phyloP scores from a whole-genome alignment of 2,329 filamentous ascomycete genomes.

The Aspergillus novofumigatus region DNA sequence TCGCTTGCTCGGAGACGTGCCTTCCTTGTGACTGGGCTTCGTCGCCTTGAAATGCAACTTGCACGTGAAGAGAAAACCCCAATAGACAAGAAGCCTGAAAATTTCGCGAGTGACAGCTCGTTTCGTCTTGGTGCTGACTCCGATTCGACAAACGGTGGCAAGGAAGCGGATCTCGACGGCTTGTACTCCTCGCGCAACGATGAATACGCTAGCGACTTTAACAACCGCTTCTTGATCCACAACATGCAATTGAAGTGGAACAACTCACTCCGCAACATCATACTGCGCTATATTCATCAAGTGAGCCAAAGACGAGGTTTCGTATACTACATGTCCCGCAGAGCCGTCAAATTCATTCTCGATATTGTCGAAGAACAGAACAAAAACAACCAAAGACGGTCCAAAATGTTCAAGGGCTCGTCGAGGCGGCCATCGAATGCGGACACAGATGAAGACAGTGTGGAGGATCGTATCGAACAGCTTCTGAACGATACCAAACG shows the following conservation, averaged over 20 bases:
- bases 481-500: conserved; percentile 79
- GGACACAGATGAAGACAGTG: conserved; percentile 58
- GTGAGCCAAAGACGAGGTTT: conserved; percentile 94
- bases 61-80: conserved; percentile 43
- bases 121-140: conserved; percentile 25
- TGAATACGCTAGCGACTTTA: conserved; percentile 91
- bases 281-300: conserved; percentile 94
- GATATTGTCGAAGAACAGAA: conserved; percentile 95
- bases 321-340: conserved; percentile 93
- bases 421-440: conserved; percentile 24
- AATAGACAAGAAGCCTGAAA: conserved; percentile 40
- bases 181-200: conserved; percentile 66
- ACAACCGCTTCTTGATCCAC: conserved; percentile 96
- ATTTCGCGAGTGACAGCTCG: conserved; percentile 21
- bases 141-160: conserved; percentile 52
- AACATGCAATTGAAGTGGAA: conserved; percentile 99
- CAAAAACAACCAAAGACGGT: conserved; percentile 57
- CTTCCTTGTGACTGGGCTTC: conserved; percentile 56
- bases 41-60: conserved; percentile 52
- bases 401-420: conserved; percentile 28
- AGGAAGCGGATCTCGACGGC: conserved; percentile 48
- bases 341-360: conserved; percentile 95
- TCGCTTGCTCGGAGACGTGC: conserved; percentile 55
- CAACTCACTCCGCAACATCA: conserved; percentile 90
- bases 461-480: conserved; percentile 81